Evolutionary conservation across 75 land plant species (phyloP), one percentile per base, ranked within the genome.

Genomic region (Pinus taeda): DNA sequence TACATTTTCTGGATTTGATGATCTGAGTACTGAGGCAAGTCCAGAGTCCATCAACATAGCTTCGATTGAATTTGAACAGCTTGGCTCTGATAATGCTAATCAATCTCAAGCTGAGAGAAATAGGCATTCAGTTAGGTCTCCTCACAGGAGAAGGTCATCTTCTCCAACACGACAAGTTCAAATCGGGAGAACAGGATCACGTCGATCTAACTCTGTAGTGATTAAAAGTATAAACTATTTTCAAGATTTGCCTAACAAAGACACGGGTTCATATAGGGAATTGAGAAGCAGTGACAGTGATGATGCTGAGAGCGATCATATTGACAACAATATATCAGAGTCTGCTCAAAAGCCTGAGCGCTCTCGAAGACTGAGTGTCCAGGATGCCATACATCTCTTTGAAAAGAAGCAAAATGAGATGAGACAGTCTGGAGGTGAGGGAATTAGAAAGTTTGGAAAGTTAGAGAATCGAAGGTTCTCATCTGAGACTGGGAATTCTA

Each of bases 101-200:
- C 72, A n/a, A 42, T 42, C 22, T 69, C 39, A 39, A n/a, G 53
- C 49, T 69, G 55, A 69, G 24, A 42, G 49, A 69, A 69, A n/a
- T 45, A 42, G 49, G 53, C 53, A 69, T 69, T 7, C 39, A 45
- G 14, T 69, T 45, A 39, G 39, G 49, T 65, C 36, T 37, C n/a
- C 69, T 20, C 49, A 39, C 17, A 15, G 79, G 39, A 86, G 91
- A 21, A 76, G 94, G 77, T 93, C 97, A 69, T 87, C 92, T 73
- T 95, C 94, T 62, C 98, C 97, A 67, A 88, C 93, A 92, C 78
- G 97, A 29, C 85, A 85, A 72, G 78, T 95, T 22, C 98, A 95
- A 77, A 92, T 93, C 58, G 97, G 91, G 22, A 84, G 90, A 71
- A 70, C 83, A 70, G 94, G 94, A 57, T 87, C 72, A 69, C 53